Conservation (phyloP, 495 filamentous ascomycete species). For the Xanthoparmelia taractica region DNA sequence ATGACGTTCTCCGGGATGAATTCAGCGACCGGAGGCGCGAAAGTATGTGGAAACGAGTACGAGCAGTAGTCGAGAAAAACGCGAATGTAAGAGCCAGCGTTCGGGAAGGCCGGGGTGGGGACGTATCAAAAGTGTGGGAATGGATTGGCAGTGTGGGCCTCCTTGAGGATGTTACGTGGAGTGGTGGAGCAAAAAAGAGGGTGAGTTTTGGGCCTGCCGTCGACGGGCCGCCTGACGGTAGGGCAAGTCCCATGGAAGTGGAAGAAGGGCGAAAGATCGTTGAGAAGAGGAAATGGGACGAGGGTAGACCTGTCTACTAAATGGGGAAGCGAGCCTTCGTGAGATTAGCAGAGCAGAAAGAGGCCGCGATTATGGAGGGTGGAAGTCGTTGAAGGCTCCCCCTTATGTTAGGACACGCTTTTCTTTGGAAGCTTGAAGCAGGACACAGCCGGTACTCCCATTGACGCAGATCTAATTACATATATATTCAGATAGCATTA, state of each 20-base stretch:
- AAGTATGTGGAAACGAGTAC: constrained; percentile 73
- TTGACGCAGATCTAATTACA: not conserved
- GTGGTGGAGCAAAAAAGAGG: constrained; percentile 29
- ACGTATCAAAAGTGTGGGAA: constrained; percentile 86
- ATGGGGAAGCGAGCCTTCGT: not conserved
- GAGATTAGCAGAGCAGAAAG: not conserved
- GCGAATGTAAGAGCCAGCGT: constrained; percentile 83
- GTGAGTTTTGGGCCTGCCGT: constrained; percentile 27
- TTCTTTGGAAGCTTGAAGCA: not conserved
- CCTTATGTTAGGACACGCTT: not conserved
- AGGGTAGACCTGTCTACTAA: constrained; percentile 58
- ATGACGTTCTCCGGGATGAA: constrained; percentile 81
- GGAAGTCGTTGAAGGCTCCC: not conserved
- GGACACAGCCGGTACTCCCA: not conserved
- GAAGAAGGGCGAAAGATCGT: constrained; percentile 22
- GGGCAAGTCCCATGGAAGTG: constrained; percentile 46
- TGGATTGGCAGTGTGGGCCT: constrained; percentile 71
- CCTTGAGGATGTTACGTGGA: constrained; percentile 25
- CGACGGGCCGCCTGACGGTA: constrained; percentile 74
- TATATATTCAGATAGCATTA: not conserved
- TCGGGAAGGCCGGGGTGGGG: constrained; percentile 72
- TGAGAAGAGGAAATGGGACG: constrained; percentile 50
- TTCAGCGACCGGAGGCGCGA: constrained; percentile 65
- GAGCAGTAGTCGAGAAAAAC: constrained; percentile 80
- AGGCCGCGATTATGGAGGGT: not conserved